Evolutionary conservation across 116 monocot species (phyloP), one percentile per base, ranked within the genome.

Genomic region (Phalaenopsis hybrid): DNA sequence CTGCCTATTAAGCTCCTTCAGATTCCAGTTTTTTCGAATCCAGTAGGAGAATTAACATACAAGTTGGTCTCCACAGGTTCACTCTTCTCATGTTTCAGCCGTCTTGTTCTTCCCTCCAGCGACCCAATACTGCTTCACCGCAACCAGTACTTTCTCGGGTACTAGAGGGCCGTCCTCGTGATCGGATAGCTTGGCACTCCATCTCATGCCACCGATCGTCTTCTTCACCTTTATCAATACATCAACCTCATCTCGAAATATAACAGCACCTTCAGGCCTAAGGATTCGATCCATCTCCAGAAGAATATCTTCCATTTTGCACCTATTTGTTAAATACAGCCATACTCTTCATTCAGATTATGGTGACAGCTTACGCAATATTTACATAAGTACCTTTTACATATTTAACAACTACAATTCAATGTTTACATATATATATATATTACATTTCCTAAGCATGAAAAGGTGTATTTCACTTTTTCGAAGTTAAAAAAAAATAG

Each of bases 201-300:
- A 90, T 86, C 84, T 88, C 90, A 90, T 88, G 34, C 88, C 90
- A 11, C 74, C 16, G 76, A 81, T 88, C 74, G 88, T 80, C 74
- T 65, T 84, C 75, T 84, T 90, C 65, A 90, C 82, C 86, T 86
- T 88, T 11, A 83, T 80, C 41, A 90, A 82, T 12, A 88, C 44
- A 57, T 90, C 84, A 25, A 90, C 88, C 25, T 88, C 67, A 74
- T 90, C 90, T 11, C 90, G 79, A 48, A 90, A 70, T 82, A 90
- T 90, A 18, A 90, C 86, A 20, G 88, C 86, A 33, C 90, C 90
- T 88, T 90, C 90, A 23, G 90, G 90, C 31, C 90, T 79, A 49
- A 90, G 80, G 72, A 90, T 88, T 12, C 90, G 82, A 80, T 90
- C 90, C 88, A 90, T 90, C 76, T 90, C 90, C 57, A 90, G 78